phyloP scores from a whole-genome alignment of 2,329 filamentous ascomycete genomes.

The Colletotrichum cereale region DNA sequence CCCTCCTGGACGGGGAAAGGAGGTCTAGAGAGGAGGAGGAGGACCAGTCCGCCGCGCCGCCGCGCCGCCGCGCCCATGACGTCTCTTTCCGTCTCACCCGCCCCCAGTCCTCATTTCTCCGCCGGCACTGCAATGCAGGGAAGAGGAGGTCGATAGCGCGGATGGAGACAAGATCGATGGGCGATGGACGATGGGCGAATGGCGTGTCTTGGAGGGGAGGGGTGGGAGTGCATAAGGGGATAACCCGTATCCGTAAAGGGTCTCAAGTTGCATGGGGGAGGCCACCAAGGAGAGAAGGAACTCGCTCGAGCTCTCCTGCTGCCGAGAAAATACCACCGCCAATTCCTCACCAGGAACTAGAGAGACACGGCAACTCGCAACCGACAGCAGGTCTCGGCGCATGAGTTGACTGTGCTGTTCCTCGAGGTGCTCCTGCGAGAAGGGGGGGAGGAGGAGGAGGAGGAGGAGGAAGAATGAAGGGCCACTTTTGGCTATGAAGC shows the following conservation, averaged over 20 bases:
- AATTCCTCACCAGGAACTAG: neutral
- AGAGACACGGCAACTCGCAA: slow-evolving; percentile 18
- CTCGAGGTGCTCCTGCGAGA: neutral
- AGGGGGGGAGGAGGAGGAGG: too few relatives aligned
- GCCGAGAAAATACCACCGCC: slow-evolving; percentile 28
- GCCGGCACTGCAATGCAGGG: slow-evolving; percentile 9
- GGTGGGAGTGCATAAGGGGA: neutral
- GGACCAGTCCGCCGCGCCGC: slow-evolving; percentile 26
- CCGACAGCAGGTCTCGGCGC: slow-evolving; percentile 37
- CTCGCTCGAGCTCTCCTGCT: neutral
- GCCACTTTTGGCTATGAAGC: slow-evolving; percentile 24
- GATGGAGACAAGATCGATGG: slow-evolving; percentile 1
- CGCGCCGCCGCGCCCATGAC: slow-evolving; percentile 21
- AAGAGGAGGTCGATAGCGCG: neutral
- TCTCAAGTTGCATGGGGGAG: neutral
- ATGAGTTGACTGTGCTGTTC: slow-evolving; percentile 11
- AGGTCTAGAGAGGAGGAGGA: neutral
- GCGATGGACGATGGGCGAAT: slow-evolving; percentile 1
- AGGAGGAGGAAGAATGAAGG: too few relatives aligned
- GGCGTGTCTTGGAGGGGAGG: neutral
- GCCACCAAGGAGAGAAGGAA: neutral
- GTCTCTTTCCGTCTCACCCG: slow-evolving; percentile 1
- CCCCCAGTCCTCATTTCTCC: slow-evolving; percentile 19
- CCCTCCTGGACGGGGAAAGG: neutral
- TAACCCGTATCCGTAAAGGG: neutral